phyloP scores from a whole-genome alignment of 225 moss, liverwort and hornwort genomes.

The Sphagnum tenellum region DNA sequence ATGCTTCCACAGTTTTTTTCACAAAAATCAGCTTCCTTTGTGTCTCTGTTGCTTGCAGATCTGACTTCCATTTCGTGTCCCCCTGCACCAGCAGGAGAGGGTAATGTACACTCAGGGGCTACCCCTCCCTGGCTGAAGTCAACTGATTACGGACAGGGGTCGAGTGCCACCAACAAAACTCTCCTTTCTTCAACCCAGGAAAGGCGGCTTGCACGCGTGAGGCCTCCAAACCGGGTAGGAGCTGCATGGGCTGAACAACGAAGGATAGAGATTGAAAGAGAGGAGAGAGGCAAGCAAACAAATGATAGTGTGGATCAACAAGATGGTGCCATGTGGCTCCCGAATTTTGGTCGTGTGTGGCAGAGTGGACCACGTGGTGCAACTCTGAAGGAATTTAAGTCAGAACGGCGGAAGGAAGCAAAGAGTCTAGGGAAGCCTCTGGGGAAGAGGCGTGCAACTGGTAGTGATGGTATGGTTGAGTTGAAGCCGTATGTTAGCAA shows the following conservation, averaged over 20 bases:
- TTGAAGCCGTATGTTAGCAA: conserved; percentile 75
- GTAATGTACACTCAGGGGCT: conserved; percentile 88
- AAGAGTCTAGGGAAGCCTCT: conserved; percentile 34
- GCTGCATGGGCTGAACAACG: conserved; percentile 95
- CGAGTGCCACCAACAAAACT: conserved; percentile 8
- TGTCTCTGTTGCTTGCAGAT: conserved; percentile 22
- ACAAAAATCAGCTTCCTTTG: too few relatives aligned
- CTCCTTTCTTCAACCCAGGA: conserved; percentile 58
- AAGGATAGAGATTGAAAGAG: conserved; percentile 67
- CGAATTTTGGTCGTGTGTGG: conserved; percentile 96
- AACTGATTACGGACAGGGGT: conserved; percentile 18
- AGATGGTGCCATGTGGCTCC: conserved; percentile 62
- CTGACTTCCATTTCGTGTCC: conserved; percentile 43
- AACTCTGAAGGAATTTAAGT: conserved; percentile 82
- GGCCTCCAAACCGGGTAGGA: conserved; percentile 89
- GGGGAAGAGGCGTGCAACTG: conserved; percentile 15
- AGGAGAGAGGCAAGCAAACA: conserved; percentile 36
- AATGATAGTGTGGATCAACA: conserved; percentile 14
- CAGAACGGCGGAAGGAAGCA: conserved; percentile 59
- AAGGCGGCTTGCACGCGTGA: conserved; percentile 64
- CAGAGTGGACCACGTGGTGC: conserved; percentile 95
- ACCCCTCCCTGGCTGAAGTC: conserved; percentile 75
- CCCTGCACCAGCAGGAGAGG: conserved; percentile 48
- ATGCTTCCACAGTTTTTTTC: too few relatives aligned
- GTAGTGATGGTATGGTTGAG: conserved; percentile 17